Evolutionary conservation across 495 filamentous ascomycete genomes (phyloP), one percentile per base, ranked within the genome.

Genomic region (Penicillium flavigenum): DNA sequence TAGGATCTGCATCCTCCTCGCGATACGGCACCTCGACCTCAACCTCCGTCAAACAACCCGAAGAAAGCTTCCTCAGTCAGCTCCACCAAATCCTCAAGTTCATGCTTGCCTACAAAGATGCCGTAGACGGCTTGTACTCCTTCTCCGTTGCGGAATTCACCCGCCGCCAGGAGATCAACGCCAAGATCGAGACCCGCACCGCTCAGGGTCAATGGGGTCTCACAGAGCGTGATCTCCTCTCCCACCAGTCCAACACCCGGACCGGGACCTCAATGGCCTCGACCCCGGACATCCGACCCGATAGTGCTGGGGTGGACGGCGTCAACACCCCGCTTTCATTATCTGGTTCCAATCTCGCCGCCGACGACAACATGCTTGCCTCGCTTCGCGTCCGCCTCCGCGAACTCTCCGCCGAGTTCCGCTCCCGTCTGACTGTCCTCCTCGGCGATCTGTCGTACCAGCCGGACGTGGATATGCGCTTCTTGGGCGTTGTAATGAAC

Each of bases 401-500:
- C 20, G 76, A 85, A 27, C 81, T 98, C 12, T 87, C 86, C 3
- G 74, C 76, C 3, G 85, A 88, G 53, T 99, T 98, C 79, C 79
- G 80, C 52, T 78, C 80, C 0, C 80, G 87, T 29, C 76, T 98
- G 46, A 91, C 91, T 63, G 76, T 90, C 27, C 76, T 99, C 24
- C 77, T 99, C 32, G 91, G 92, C 10, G 95, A 98, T 72, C 69
- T 99, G 56, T 85, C 90, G 9, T 91, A 94, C 67, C 95, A 98
- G 75, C 88, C 92, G 12, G 95, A 98, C 70, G 86, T 89, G 57
- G 94, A 98, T 63, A 92, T 99, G 88, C 82, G 92, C 42, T 96
- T 97, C 76, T 76, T 99, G 58, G 95, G 88, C 10, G 90, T 96
- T 47, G 89, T 93, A 20, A 96, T 99, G 91, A 99, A 97, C 68